phyloP scores from a whole-genome alignment of 176 grass and related monocot genomes.

The Triticum urartu region DNA sequence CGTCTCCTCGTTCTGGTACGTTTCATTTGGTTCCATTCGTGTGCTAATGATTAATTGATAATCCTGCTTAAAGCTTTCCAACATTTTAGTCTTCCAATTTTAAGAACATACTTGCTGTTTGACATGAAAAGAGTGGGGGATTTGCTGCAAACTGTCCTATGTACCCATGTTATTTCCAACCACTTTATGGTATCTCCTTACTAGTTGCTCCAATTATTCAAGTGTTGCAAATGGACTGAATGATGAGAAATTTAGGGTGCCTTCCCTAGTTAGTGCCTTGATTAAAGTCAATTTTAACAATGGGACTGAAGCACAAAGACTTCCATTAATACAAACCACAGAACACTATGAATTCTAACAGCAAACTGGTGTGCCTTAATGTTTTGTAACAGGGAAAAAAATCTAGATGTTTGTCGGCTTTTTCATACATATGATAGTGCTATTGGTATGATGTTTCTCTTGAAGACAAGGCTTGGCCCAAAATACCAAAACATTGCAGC shows the following conservation, averaged over 20 bases:
- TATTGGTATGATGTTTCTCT: background rate
- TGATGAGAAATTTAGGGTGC: background rate
- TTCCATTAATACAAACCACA: background rate
- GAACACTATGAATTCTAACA: background rate
- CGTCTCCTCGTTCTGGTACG: constrained; percentile 43
- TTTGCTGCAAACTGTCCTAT: background rate
- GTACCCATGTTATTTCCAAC: background rate
- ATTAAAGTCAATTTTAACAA: background rate
- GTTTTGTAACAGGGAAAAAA: background rate
- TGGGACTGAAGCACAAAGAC: background rate
- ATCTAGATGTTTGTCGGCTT: background rate
- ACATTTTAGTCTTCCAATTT: too few species aligned
- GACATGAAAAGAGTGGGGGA: background rate
- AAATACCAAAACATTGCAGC: background rate
- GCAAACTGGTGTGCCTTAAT: background rate
- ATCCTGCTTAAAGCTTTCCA: too few species aligned
- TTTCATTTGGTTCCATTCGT: background rate
- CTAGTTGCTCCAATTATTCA: too few species aligned
- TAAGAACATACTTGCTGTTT: too few species aligned
- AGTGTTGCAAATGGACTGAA: too few species aligned
- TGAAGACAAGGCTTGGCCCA: background rate
- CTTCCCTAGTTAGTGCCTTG: background rate
- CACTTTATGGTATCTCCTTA: background rate
- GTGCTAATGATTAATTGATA: background rate
- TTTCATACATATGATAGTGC: background rate